Conservation (phyloP, 768 basidiomycete species). For the Coprinopsis marcescibilis region DNA sequence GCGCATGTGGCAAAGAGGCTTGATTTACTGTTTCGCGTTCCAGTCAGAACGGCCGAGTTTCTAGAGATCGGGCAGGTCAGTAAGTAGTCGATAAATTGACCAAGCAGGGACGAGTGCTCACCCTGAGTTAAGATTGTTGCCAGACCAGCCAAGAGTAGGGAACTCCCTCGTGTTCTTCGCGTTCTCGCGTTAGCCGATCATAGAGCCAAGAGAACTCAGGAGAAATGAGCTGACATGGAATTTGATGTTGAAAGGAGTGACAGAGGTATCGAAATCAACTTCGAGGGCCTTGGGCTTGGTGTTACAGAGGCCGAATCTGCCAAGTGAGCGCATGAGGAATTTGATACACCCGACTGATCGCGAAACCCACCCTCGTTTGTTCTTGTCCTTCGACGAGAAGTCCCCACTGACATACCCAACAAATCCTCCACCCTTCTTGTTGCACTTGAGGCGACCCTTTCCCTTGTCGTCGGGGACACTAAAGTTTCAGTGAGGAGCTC, state of each 20-base stretch:
- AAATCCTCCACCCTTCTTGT: constrained; percentile 3
- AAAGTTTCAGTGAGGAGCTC: neutral
- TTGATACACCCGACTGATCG: neutral
- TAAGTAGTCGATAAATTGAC: neutral
- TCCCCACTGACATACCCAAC: constrained; percentile 8
- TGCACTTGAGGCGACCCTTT: constrained; percentile 7
- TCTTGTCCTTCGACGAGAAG: constrained; percentile 7
- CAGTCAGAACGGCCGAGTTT: constrained; percentile 6
- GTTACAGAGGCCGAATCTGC: constrained; percentile 8
- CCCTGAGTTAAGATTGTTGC: constrained; percentile 10
- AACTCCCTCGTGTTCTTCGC: neutral
- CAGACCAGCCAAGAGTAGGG: constrained; percentile 10
- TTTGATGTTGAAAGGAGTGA: constrained; percentile 5
- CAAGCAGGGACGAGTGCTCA: neutral
- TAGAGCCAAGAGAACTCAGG: neutral
- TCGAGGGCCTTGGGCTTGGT: neutral
- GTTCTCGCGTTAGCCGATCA: neutral
- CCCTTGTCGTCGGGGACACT: constrained; percentile 9
- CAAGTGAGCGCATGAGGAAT: neutral
- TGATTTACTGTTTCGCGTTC: constrained; percentile 5
- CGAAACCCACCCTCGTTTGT: constrained; percentile 5
- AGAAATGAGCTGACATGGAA: neutral
- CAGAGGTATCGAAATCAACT: constrained; percentile 9
- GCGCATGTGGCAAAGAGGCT: neutral
- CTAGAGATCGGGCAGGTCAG: neutral